Evolutionary conservation across 225 moss, liverwort and hornwort genomes (phyloP), one percentile per base, ranked within the genome.

Genomic region (Polytrichum commune): DNA sequence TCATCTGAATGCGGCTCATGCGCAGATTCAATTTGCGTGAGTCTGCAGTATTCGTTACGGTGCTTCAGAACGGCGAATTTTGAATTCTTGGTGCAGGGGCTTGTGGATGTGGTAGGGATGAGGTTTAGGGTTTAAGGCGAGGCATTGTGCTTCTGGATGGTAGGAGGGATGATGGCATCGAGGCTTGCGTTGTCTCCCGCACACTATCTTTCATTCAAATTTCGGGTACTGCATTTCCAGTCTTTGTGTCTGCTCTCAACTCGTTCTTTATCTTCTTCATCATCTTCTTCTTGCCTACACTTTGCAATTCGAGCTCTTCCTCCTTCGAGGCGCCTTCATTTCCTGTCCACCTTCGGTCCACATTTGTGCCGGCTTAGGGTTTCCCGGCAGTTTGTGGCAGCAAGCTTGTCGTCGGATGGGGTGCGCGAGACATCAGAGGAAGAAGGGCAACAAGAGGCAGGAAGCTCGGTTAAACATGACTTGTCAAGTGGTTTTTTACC

Each of bases 401-500:
- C 76, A 32, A 73, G 72, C 56, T 46, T 80, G 29, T 60, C 46
- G 20, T 76, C 84, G 19, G 78, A 28, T 71, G 60, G 54, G 53
- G 24, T 5, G 29, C 60, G 62, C 13, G 64, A 46, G 10, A 38
- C 24, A 27, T 68, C 66, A 18, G 79, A 72, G 26, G 71, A 80
- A 23, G 72, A 70, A 75, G 56, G 22, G 66, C 38, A 28, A 38
- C 19, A 57, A 70, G 26, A 69, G 62, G 2, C 75, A 4, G 13
- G 46, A 46, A 46, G 46, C 46, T 46, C 46, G 46, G 4, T 0
- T 13, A 46, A 16, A 13, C 16, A 87, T 65, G 74, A 81, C 27
- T 74, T 87, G 76, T 87, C 87, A 1, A 81, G 78, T 62, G 87
- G 87, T 23, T 87, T 87, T 63, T 27, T 87, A n/a, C 76, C 78